Evolutionary conservation across 1,284 basidiomycete genomes (phyloP).

Genomic region (Malassezia dermatis): DNA sequence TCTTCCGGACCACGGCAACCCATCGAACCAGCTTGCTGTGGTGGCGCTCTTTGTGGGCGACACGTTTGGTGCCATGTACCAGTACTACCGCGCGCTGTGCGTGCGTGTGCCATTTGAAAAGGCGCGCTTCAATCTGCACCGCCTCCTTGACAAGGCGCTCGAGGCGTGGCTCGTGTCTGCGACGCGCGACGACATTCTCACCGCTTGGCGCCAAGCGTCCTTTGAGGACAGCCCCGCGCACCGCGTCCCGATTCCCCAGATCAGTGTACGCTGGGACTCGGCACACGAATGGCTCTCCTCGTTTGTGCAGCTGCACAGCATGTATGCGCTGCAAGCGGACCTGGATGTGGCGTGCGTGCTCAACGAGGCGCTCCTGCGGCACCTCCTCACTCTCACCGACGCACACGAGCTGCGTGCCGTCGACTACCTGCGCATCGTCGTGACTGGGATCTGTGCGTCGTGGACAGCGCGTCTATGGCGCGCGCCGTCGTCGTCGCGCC

Average conservation of each 20-base stretch:
- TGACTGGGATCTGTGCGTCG: constrained; percentile 30
- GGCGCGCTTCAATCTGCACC: constrained; percentile 71
- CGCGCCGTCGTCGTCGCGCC: constrained; percentile 17
- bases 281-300: constrained; percentile 21
- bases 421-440: constrained; percentile 34
- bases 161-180: constrained; percentile 17
- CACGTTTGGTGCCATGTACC: constrained; percentile 66
- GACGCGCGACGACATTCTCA: constrained; percentile 12
- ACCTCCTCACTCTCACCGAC: constrained; percentile 22
- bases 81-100: constrained; percentile 85
- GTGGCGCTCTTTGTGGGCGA: constrained; percentile 74
- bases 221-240: constrained; percentile 1
- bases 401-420: constrained; percentile 28
- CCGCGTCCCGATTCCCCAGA: not conserved
- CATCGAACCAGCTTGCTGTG: constrained; percentile 90
- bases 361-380: constrained; percentile 24
- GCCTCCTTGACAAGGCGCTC: constrained; percentile 38
- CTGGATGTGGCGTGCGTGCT: constrained; percentile 26
- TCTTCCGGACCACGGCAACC: constrained; percentile 53
- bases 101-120: constrained; percentile 75
- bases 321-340: constrained; percentile 27
- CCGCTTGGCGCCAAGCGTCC: constrained; percentile 6
- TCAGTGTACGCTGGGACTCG: constrained; percentile 8
- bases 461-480: constrained; percentile 21
- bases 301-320: constrained; percentile 33